phyloP scores from a whole-genome alignment of 768 basidiomycete species.

The Panaeolus cyanescens region DNA sequence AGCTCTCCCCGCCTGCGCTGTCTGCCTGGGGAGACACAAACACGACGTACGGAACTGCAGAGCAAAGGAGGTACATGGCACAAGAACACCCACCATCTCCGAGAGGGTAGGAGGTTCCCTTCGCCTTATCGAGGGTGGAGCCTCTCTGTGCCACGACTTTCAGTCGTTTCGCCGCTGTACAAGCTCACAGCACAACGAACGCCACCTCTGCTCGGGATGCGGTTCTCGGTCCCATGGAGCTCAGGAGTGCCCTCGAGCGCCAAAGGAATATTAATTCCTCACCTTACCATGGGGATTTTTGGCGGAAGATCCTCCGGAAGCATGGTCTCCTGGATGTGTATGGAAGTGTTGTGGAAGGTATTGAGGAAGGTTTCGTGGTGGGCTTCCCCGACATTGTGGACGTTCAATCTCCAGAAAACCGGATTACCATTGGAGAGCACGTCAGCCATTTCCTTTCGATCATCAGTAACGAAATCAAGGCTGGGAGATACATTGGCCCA shows the following conservation, averaged over 20 bases:
- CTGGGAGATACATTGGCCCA: slow-evolving; percentile 33
- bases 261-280: slow-evolving; percentile 27
- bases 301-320: slow-evolving; percentile 24
- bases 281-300: slow-evolving; percentile 29
- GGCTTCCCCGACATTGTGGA: slow-evolving; percentile 28
- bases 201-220: slow-evolving; percentile 41
- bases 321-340: slow-evolving; percentile 23
- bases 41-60: slow-evolving; percentile 25
- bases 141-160: slow-evolving; percentile 28
- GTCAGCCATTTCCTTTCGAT: slow-evolving; percentile 15
- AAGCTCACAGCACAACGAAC: slow-evolving; percentile 13
- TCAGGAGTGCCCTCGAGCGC: slow-evolving; percentile 30
- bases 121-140: slow-evolving; percentile 9
- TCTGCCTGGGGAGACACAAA: slow-evolving; percentile 33
- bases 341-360: slow-evolving; percentile 17
- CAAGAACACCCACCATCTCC: slow-evolving; percentile 7
- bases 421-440: slow-evolving; percentile 15
- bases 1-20: slow-evolving; percentile 24
- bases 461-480: slow-evolving; percentile 21
- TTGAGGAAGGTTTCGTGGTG: slow-evolving; percentile 32
- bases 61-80: slow-evolving; percentile 21
- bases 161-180: slow-evolving; percentile 23
- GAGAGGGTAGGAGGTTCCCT: slow-evolving; percentile 13
- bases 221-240: slow-evolving; percentile 33
- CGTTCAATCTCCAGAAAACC: slow-evolving; percentile 33